phyloP scores from a whole-genome alignment of 805 yeast species.

The Saturnispora saitoi region DNA sequence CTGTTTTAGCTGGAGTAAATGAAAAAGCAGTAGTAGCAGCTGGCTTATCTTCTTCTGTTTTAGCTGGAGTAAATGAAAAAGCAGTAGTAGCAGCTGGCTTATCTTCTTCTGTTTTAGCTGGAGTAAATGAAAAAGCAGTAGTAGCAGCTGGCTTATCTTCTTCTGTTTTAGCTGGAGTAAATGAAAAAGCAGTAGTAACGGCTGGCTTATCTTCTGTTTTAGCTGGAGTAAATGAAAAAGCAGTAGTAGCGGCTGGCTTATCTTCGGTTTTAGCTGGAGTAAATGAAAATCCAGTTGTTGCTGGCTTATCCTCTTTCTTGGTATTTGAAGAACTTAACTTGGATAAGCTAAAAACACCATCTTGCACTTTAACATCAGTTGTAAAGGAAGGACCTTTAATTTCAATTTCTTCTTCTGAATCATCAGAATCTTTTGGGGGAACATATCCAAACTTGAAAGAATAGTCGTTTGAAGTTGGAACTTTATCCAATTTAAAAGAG shows the following conservation, averaged over 20 bases:
- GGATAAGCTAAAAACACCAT: slow-evolving; percentile 25
- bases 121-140: slow-evolving; percentile 1
- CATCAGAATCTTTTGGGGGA: slow-evolving; percentile 30
- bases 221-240: neutral
- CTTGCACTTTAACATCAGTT: slow-evolving; percentile 28
- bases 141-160: slow-evolving; percentile 3
- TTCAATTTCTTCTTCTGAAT: slow-evolving; percentile 53
- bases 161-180: slow-evolving; percentile 9
- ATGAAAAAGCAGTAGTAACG: slow-evolving; percentile 12
- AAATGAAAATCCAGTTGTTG: slow-evolving; percentile 12
- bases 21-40: neutral
- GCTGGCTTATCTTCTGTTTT: slow-evolving; percentile 3
- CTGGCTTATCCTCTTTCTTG: slow-evolving; percentile 15
- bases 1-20: neutral
- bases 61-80: slow-evolving; percentile 3
- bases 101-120: neutral
- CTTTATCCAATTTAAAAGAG: slow-evolving; percentile 38
- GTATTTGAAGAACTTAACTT: neutral
- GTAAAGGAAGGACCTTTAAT: slow-evolving; percentile 68
- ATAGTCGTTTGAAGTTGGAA: slow-evolving; percentile 43
- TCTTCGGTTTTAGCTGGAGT: slow-evolving; percentile 7
- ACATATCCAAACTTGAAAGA: slow-evolving; percentile 39
- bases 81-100: slow-evolving; percentile 7
- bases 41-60: neutral
- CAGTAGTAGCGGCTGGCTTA: slow-evolving; percentile 8